These are phyloP conservation scores for Xerocomus nothofagi DNA, from an alignment of 1,284 basidiomycete species.

Conservation along the genomic window DNA sequence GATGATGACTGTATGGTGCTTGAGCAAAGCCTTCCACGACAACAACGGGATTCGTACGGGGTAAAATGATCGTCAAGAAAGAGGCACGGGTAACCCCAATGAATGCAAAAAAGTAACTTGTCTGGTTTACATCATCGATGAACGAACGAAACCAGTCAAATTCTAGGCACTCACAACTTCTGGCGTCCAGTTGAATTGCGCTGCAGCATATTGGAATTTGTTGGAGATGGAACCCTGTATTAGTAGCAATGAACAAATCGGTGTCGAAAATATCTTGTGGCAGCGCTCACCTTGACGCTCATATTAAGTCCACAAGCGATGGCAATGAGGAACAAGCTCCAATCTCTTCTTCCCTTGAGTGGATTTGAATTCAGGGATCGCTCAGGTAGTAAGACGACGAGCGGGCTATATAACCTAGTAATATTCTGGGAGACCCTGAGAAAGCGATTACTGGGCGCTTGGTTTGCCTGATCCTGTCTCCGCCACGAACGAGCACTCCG, in stretches of 20 bases:
- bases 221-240: constrained; percentile 62
- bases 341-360: constrained; percentile 57
- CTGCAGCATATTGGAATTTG: constrained; percentile 71
- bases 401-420: constrained; percentile 63
- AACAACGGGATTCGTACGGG: constrained; percentile 46
- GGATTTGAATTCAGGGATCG: constrained; percentile 33
- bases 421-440: constrained; percentile 35
- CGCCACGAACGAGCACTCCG: constrained; percentile 17
- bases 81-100: constrained; percentile 58
- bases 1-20: constrained; percentile 47
- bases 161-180: constrained; percentile 52
- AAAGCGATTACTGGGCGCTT: constrained; percentile 1
- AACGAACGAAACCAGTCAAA: neutral
- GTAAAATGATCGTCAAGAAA: constrained; percentile 64
- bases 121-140: constrained; percentile 41
- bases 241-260: neutral
- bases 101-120: constrained; percentile 75
- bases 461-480: constrained; percentile 7
- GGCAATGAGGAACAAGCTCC: constrained; percentile 65
- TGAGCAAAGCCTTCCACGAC: constrained; percentile 2
- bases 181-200: constrained; percentile 71
- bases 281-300: constrained; percentile 53
- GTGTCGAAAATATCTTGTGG: neutral
- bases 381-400: constrained; percentile 63
- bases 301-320: constrained; percentile 54